Conservation (phyloP, 192 early-diverging fungal genomes). For the Chytriomyces hyalinus region DNA sequence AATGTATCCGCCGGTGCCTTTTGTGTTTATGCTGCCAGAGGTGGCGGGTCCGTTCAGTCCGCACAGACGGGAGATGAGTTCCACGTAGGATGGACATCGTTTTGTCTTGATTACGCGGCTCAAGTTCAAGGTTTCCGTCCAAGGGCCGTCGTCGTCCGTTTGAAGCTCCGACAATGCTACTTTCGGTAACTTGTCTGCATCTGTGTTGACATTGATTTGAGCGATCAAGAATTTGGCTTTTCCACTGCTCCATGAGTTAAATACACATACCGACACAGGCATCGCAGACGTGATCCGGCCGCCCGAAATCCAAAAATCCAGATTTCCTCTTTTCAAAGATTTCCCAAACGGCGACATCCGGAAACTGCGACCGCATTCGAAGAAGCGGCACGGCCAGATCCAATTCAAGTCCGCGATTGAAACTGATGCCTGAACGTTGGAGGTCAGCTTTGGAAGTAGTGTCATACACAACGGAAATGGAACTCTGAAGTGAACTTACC, state of each 20-base stretch:
- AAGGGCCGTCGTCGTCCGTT: slow-evolving; percentile 16
- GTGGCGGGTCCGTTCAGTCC: slow-evolving; percentile 15
- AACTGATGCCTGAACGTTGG: slow-evolving; percentile 22
- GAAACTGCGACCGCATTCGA: background rate
- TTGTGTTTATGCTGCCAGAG: background rate
- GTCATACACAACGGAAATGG: too few relatives aligned
- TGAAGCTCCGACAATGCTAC: background rate
- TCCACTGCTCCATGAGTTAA: background rate
- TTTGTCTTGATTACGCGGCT: background rate
- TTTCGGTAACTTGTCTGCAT: slow-evolving; percentile 4
- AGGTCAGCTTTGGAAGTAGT: background rate
- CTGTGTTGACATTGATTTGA: slow-evolving; percentile 5
- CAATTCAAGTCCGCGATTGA: slow-evolving; percentile 10
- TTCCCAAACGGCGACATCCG: slow-evolving; percentile 25
- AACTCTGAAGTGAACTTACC: slow-evolving; percentile 12
- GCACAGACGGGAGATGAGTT: slow-evolving; percentile 17
- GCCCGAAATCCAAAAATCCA: slow-evolving; percentile 25
- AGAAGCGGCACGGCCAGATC: slow-evolving; percentile 10
- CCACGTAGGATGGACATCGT: slow-evolving; percentile 12
- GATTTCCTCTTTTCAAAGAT: slow-evolving; percentile 28
- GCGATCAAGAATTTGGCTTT: background rate
- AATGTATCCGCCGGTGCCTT: slow-evolving; percentile 37
- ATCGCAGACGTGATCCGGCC: slow-evolving; percentile 8
- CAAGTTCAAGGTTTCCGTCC: background rate
- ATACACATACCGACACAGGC: slow-evolving; percentile 17